Conservation (phyloP, 495 filamentous ascomycete genomes). For the Aspergillus sclerotiicarbonarius region DNA sequence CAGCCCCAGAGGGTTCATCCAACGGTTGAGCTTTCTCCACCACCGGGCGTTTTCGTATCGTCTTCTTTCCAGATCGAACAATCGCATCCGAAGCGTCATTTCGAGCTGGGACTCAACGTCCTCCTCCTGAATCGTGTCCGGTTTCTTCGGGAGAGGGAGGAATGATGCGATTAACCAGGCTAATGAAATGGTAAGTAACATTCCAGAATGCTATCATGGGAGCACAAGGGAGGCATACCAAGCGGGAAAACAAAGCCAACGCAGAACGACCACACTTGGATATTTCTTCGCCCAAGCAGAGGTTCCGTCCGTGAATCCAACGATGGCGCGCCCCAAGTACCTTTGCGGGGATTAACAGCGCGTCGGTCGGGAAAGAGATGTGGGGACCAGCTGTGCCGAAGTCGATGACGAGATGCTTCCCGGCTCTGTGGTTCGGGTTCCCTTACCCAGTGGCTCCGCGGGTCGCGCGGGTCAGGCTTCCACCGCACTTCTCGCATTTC, state of each 20-base stretch:
- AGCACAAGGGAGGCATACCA: constrained; percentile 47
- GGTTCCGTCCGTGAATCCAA: constrained; percentile 59
- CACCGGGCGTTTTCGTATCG: constrained; percentile 80
- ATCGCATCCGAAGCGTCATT: constrained; percentile 44
- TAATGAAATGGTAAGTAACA: constrained; percentile 20
- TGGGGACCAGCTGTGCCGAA: constrained; percentile 65
- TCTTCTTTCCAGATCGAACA: constrained; percentile 53
- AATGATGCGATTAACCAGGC: constrained; percentile 87
- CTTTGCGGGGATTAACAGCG: constrained; percentile 27
- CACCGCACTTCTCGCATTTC: constrained; percentile 17
- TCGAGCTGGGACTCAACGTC: constrained; percentile 38
- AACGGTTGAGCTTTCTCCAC: constrained; percentile 90
- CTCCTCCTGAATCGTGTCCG: constrained; percentile 33
- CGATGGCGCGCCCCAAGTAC: constrained; percentile 67
- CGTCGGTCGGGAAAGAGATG: constrained; percentile 66
- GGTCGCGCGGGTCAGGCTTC: constrained; percentile 39
- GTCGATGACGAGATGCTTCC: constrained; percentile 25
- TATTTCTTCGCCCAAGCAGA: constrained; percentile 65
- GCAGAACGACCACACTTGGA: constrained; percentile 84
- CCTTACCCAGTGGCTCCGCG: constrained; percentile 44
- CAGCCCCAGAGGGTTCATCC: constrained; percentile 78
- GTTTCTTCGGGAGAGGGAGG: constrained; percentile 67
- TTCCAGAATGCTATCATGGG: background rate
- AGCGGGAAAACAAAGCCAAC: constrained; percentile 85
- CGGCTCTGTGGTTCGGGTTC: constrained; percentile 24